Evolutionary conservation across 202 grass and related monocot species (phyloP).

Genomic region (Sporobolus alterniflorus): DNA sequence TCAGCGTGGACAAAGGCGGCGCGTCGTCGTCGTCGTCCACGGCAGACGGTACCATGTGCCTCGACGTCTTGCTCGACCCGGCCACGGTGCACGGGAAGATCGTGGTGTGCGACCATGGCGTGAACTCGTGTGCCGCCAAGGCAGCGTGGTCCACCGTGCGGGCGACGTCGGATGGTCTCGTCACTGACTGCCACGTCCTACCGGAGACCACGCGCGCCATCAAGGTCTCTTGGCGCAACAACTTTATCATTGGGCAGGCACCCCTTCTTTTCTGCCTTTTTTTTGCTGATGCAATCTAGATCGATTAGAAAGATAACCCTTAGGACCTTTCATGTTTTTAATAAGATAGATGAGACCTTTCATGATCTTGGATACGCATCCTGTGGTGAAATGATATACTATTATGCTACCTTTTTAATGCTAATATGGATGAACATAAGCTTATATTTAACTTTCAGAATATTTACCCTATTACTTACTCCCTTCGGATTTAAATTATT

Average conservation of each 20-base stretch:
- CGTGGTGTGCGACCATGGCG: slow-evolving; percentile 89
- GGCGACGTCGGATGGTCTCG: slow-evolving; percentile 79
- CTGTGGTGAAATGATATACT: too few relatives aligned
- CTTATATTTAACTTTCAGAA: background rate
- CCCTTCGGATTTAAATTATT: too few relatives aligned
- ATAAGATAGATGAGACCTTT: background rate
- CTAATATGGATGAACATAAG: background rate
- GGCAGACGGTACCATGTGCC: slow-evolving; percentile 83
- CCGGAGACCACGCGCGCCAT: too few relatives aligned
- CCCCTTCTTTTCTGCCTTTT: too few relatives aligned
- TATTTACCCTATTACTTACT: background rate
- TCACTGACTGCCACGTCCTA: slow-evolving; percentile 93
- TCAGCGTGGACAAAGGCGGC: slow-evolving; percentile 70
- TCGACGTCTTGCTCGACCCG: slow-evolving; percentile 80
- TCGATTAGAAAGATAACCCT: background rate
- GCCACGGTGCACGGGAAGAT: slow-evolving; percentile 63
- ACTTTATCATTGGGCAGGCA: too few relatives aligned
- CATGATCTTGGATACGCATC: background rate
- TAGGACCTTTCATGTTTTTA: background rate
- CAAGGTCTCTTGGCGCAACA: too few relatives aligned
- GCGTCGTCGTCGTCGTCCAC: slow-evolving; percentile 30
- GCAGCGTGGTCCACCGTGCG: slow-evolving; percentile 74
- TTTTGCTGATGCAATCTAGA: background rate
- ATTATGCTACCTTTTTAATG: background rate
- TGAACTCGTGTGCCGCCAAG: slow-evolving; percentile 82